Base-by-base conservation (phyloP, 805 yeast species). In the Sugiyamaella smithiae region DNA sequence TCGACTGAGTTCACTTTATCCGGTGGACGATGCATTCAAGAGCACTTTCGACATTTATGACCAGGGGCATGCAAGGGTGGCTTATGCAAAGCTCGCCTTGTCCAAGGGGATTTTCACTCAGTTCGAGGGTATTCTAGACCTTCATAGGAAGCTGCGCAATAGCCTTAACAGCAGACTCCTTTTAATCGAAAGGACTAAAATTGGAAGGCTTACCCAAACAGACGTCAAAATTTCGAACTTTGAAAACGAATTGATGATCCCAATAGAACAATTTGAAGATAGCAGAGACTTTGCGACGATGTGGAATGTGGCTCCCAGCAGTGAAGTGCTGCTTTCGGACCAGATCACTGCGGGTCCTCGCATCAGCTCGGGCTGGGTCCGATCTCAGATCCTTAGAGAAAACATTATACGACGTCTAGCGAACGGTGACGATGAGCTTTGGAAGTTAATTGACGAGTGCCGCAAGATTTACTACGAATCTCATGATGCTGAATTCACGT, bases 81-180 rank as follows among this genome's bases (percentile, higher is more conserved):
- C 72, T 19, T 76, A 74, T 57, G 63, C 80, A 12, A 62, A 69
- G 29, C 67, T 71, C 17, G 84, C 86, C 0, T 80, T 85, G 56
- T 77, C 81, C 31, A 72, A 74, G 20, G 72, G 75, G 17, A 74
- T 84, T 0, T 86, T 76, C 63, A 81, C 82, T 51, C 89, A 88
- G 61, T 59, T 88, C 14, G 71, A 74, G 24, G 84, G 88, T 1
- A 79, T 88, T 64, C 58, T 84, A 16, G 80, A 80, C 17, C 81
- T 90, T 54, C 78, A 78, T 12, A 59, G 64, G 9, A 71, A 81
- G 43, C 56, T 88, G 40, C 57, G 65, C 2, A 64, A 70, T 43
- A 86, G 95, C 1, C 53, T 75, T 26, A 67, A 76, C 2, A 37
- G 40, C 29, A 51, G 64, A 43, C 20, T 67, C 16, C 35, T 63